Conservation (phyloP, 148 eudicot species). For the Rhododendron williamsianum region DNA sequence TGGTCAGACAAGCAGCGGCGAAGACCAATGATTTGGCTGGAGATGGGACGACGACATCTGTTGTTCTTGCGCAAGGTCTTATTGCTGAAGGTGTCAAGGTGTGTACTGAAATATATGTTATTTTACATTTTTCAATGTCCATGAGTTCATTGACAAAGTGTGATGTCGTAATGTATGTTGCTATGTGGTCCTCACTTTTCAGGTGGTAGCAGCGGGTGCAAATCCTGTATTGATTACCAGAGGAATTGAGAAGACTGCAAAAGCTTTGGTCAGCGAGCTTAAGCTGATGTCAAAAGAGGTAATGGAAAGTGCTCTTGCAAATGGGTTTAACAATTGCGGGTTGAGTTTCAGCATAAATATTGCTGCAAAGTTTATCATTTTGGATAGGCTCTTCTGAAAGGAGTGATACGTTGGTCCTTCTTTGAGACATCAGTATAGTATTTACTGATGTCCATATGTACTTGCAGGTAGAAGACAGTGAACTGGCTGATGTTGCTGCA, state of each 20-base stretch:
- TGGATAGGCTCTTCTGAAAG: not conserved
- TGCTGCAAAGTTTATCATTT: not conserved
- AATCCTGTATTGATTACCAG: constrained; percentile 68
- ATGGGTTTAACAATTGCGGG: not conserved
- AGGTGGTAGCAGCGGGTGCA: constrained; percentile 81
- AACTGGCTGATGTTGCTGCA: constrained; percentile 92
- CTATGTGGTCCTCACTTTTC: constrained; percentile 1
- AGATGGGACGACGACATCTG: constrained; percentile 76
- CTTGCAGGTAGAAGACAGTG: constrained; percentile 66
- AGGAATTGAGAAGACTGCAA: constrained; percentile 70
- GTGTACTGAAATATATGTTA: not conserved
- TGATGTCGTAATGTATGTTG: not conserved
- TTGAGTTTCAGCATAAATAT: not conserved
- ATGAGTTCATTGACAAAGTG: not conserved
- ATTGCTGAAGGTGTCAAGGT: constrained; percentile 79
- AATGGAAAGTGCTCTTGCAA: not conserved
- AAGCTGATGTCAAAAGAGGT: constrained; percentile 66
- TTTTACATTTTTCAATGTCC: not conserved
- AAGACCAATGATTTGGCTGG: constrained; percentile 82
- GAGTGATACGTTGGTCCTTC: not conserved
- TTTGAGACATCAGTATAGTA: not conserved
- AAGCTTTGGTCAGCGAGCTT: constrained; percentile 57
- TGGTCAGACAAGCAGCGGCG: constrained; percentile 77
- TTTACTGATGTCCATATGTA: not conserved
- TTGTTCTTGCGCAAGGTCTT: constrained; percentile 73